A percentile compares a stretch with the other conserved stretches of the same genome.
phyloP scores from a whole-genome alignment of 1,284 basidiomycete genomes.

The Termitomyces sp. region DNA sequence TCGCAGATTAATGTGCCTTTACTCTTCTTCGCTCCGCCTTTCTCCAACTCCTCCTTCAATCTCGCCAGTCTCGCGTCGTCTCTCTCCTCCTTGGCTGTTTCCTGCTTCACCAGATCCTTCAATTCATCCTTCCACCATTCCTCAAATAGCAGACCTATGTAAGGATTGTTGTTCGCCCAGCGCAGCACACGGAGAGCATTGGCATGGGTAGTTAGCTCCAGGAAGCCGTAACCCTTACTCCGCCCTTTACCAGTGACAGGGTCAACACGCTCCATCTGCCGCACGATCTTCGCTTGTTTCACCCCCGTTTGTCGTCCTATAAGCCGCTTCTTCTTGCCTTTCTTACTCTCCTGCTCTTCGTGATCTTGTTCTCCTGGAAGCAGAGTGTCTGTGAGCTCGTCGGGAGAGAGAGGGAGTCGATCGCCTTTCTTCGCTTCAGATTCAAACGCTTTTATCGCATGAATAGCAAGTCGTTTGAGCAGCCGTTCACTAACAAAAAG shows the following conservation, averaged over 20 bases:
- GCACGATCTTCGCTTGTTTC: slow-evolving; percentile 89
- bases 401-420: slow-evolving; percentile 60
- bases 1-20: slow-evolving; percentile 78
- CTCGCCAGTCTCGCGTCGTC: slow-evolving; percentile 53
- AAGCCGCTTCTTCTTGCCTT: slow-evolving; percentile 26
- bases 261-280: slow-evolving; percentile 84
- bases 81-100: slow-evolving; percentile 44
- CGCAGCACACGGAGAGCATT: slow-evolving; percentile 89
- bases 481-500: slow-evolving; percentile 86
- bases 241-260: slow-evolving; percentile 81
- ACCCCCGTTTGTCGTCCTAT: slow-evolving; percentile 49
- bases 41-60: slow-evolving; percentile 58
- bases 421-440: slow-evolving; percentile 67
- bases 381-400: slow-evolving; percentile 54
- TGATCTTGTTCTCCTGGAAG: slow-evolving; percentile 17
- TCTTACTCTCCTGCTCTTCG: slow-evolving; percentile 22
- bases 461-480: slow-evolving; percentile 82
- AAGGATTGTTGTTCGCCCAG: slow-evolving; percentile 90
- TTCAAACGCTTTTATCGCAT: slow-evolving; percentile 79
- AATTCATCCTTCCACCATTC: slow-evolving; percentile 85
- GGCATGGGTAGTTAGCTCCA: slow-evolving; percentile 84
- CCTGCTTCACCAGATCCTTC: slow-evolving; percentile 59
- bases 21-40: slow-evolving; percentile 36
- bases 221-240: slow-evolving; percentile 92
- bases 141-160: slow-evolving; percentile 60